Evolutionary conservation across 225 moss, liverwort and hornwort genomes (phyloP).

Genomic region (Anthoceros angustus): DNA sequence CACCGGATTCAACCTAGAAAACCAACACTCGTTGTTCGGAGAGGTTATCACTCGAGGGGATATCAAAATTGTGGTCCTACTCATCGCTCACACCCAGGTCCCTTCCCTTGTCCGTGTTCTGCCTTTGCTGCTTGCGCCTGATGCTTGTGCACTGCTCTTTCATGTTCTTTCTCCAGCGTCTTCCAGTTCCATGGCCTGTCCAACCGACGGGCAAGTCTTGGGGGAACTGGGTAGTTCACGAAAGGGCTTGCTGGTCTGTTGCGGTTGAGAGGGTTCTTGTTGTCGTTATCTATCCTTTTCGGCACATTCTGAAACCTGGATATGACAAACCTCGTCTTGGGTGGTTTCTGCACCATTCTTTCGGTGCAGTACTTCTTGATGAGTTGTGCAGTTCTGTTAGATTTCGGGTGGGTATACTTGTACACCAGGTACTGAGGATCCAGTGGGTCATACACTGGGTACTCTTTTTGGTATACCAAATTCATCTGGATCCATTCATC

Average conservation of each 20-base stretch:
- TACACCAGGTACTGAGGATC: constrained; percentile 4
- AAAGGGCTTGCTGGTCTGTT: constrained; percentile 10
- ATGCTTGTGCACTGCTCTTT: background rate
- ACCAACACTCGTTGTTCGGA: no score
- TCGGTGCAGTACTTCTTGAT: constrained; percentile 8
- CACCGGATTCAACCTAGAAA: constrained; percentile 12
- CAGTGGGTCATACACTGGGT: constrained; percentile 20
- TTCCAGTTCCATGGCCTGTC: background rate
- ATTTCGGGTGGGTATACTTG: constrained; percentile 9
- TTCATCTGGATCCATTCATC: constrained; percentile 41
- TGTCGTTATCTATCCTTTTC: constrained; percentile 32
- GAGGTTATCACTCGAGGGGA: no score
- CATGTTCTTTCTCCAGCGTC: background rate
- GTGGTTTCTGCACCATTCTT: constrained; percentile 1
- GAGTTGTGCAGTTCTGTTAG: constrained; percentile 15
- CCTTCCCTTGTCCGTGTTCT: no score
- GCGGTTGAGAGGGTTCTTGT: constrained; percentile 20
- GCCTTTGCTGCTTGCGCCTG: no score
- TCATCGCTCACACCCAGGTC: no score
- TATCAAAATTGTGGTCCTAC: no score
- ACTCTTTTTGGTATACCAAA: constrained; percentile 23
- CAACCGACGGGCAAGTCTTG: background rate
- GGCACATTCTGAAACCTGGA: constrained; percentile 29
- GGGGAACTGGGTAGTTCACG: background rate
- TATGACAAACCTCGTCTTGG: constrained; percentile 19